Evolutionary conservation across 1,139 yeast species (phyloP).

Genomic region (Pichia sp.): DNA sequence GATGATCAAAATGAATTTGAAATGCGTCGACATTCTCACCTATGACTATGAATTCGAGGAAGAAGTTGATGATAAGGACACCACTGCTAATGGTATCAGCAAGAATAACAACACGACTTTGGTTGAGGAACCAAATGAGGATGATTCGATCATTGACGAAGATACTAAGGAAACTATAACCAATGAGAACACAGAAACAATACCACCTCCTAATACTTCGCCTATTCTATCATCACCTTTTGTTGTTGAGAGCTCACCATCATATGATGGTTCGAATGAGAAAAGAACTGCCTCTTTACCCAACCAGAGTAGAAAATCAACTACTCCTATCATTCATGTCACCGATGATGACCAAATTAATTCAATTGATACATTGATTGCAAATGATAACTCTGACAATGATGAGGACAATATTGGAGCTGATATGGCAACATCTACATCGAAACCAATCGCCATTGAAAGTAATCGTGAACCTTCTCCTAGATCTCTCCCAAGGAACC

Average conservation of each 20-base stretch:
- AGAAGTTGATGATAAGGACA: constrained; percentile 28
- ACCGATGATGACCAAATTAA: neutral
- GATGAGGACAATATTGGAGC: neutral
- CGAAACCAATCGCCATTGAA: constrained; percentile 11
- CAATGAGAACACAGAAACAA: too few relatives aligned
- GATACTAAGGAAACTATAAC: neutral
- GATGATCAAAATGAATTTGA: constrained; percentile 53
- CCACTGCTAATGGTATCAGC: too few relatives aligned
- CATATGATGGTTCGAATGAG: too few relatives aligned
- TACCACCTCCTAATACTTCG: too few relatives aligned
- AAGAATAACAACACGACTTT: constrained; percentile 2
- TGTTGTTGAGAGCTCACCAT: too few relatives aligned
- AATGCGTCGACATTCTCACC: constrained; percentile 61
- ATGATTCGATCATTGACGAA: neutral
- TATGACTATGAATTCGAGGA: constrained; percentile 56
- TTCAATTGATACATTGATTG: constrained; percentile 7
- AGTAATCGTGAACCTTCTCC: constrained; percentile 1
- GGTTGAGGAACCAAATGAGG: constrained; percentile 9
- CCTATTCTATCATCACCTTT: too few relatives aligned
- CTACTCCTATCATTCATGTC: neutral
- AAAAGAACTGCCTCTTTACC: too few relatives aligned
- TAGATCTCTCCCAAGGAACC: too few relatives aligned
- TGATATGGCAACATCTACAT: neutral
- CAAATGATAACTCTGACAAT: neutral
- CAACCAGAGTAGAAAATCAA: too few relatives aligned